Conservation (phyloP, 768 basidiomycete genomes). For the Tylopilus felleus region DNA sequence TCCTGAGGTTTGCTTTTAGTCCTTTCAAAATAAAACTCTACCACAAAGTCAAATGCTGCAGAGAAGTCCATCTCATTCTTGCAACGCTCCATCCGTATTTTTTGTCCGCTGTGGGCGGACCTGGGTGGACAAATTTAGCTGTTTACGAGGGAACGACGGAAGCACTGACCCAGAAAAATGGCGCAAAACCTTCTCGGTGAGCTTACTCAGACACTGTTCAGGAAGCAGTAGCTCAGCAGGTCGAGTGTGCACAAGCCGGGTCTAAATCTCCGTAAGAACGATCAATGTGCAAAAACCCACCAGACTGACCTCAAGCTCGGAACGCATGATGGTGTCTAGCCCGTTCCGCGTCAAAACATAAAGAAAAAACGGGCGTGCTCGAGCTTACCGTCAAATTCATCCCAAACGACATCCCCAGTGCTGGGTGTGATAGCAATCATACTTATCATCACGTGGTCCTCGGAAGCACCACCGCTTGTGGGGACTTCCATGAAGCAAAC, state of each 20-base stretch:
- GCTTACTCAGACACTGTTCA: slow-evolving; percentile 52
- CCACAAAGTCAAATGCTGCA: slow-evolving; percentile 65
- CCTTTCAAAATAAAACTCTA: slow-evolving; percentile 63
- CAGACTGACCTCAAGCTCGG: slow-evolving; percentile 74
- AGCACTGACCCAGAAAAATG: slow-evolving; percentile 61
- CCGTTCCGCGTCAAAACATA: slow-evolving; percentile 4
- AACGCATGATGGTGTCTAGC: slow-evolving; percentile 76
- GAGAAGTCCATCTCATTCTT: slow-evolving; percentile 53
- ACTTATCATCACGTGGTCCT: slow-evolving; percentile 50
- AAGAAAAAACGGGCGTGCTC: neutral
- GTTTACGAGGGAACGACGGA: slow-evolving; percentile 2
- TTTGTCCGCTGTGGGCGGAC: slow-evolving; percentile 36
- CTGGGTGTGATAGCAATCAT: slow-evolving; percentile 79
- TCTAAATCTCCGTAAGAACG: slow-evolving; percentile 45
- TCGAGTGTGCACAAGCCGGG: slow-evolving; percentile 78
- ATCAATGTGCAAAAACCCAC: neutral
- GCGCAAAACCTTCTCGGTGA: slow-evolving; percentile 71
- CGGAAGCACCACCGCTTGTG: slow-evolving; percentile 9
- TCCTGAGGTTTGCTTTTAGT: slow-evolving; percentile 41
- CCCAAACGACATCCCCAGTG: slow-evolving; percentile 93
- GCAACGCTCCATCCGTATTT: slow-evolving; percentile 64
- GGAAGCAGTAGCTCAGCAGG: slow-evolving; percentile 81
- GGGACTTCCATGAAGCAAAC: slow-evolving; percentile 66
- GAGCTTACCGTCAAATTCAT: slow-evolving; percentile 73
- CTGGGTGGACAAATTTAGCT: slow-evolving; percentile 27